Conservation (phyloP, 192 early-diverging fungal genomes). For the Spinellus fusiger region DNA sequence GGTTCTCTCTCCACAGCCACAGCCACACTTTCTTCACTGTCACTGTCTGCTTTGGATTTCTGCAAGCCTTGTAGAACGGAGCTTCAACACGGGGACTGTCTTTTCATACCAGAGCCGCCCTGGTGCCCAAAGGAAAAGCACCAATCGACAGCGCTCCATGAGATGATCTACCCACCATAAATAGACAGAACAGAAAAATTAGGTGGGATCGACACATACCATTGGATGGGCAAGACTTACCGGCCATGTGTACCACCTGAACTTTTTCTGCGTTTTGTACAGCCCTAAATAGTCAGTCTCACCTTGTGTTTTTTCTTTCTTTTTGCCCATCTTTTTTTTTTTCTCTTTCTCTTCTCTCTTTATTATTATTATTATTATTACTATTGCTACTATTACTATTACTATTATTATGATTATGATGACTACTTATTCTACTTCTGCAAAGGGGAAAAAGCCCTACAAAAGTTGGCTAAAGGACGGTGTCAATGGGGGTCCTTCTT, state of each 20-base stretch:
- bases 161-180: background rate
- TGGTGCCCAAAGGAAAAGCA: background rate
- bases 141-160: background rate
- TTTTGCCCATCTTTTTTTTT: background rate
- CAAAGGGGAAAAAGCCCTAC: constrained; percentile 27
- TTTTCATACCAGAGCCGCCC: background rate
- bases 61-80: too few relatives aligned
- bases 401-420: constrained; percentile 20
- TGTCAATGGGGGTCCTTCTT: constrained; percentile 23
- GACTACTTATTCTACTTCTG: constrained; percentile 13
- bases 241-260: background rate
- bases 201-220: background rate
- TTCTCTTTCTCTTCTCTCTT: background rate
- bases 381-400: background rate
- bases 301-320: too few relatives aligned
- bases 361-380: too few relatives aligned
- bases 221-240: background rate
- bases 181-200: background rate
- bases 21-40: too few relatives aligned
- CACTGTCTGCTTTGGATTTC: too few relatives aligned
- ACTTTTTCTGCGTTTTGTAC: background rate
- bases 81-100: too few relatives aligned
- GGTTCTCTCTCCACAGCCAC: too few relatives aligned
- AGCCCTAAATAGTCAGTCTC: background rate
- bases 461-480: constrained; percentile 29